A percentile compares a stretch with the other conserved stretches of the same genome.
Evolutionary conservation across 78 protist genomes (phyloP).

Genomic region (Dictyostelium brefeldianum): DNA sequence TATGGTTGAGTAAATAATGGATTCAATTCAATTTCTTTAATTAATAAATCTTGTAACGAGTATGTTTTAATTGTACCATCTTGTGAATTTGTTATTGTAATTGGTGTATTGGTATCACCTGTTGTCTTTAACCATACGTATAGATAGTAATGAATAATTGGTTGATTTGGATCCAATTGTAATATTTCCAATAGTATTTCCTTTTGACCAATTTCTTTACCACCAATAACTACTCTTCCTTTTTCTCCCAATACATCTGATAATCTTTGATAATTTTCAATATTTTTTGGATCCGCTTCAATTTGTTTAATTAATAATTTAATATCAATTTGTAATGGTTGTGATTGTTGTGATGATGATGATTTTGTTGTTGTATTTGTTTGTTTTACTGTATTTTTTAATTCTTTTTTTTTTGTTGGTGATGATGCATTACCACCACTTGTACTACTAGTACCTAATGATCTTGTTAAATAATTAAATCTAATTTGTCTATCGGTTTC

Average conservation of each 20-base stretch:
- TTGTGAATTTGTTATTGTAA: background rate
- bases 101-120: background rate
- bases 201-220: conserved; percentile 8
- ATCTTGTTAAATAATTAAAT: background rate
- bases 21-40: background rate
- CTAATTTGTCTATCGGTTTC: background rate
- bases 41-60: background rate
- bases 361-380: background rate
- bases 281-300: background rate
- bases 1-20: background rate
- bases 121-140: background rate
- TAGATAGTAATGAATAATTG: background rate
- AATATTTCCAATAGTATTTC: background rate
- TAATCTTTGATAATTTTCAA: conserved; percentile 9
- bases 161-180: background rate
- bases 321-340: background rate
- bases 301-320: background rate
- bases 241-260: background rate
- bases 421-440: background rate
- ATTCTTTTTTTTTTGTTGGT: background rate
- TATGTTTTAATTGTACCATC: background rate
- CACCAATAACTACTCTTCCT: background rate
- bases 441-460: no score
- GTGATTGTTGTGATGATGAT: background rate
- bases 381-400: background rate